Base-by-base conservation (phyloP, 1,284 basidiomycete genomes). In the Tilletiaria anomala region DNA sequence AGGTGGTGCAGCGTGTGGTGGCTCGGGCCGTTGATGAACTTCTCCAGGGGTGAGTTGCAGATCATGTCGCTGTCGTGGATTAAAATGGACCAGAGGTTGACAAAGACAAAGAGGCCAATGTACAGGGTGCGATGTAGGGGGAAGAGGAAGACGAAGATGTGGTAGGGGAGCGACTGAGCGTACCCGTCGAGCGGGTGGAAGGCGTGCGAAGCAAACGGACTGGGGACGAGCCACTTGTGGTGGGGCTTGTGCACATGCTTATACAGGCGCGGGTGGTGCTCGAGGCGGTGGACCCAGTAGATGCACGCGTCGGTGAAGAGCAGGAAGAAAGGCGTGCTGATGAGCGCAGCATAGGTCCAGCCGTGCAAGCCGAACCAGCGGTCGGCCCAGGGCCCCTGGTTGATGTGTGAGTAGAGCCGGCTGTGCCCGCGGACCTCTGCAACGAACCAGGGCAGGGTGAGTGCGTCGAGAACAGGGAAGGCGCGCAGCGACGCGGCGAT, bases 31-130 rank as follows among this genome's bases (percentile, higher is more conserved):
- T 99, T 97, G 72, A 99, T 91, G 67, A 87, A 70, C 60, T 75
- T 79, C 69, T 96, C 91, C 2, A 93, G 74, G 5, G 80, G 73
- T 65, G 86, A 82, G n/a, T 83, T 88, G 35, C 83, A 84, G 66
- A 96, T 80, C 88, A 99, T 96, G 72, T 97, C 93, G n/a, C 85
- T 89, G 69, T 99, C 91, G 68, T 97, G 91, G 57, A 41, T 33
- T 33, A 64, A 39, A 38, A 65, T 65, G 31, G 44, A 48, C 63
- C 63, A 65, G 8, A 64, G 33, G 37, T 65, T 65, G 41, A 65
- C 63, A 42, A 65, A 65, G n/a, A 61, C 61, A 26, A 65, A 65
- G 5, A 65, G 51, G 18, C 54, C 51, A 18, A 65, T 53, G 32
- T 60, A 65, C 6, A 65, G 32, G 31, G 51, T 47, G 37, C 60